Evolutionary conservation across 345 rosid species (phyloP), one percentile per base, ranked within the genome.

Genomic region (Salix purpurea): DNA sequence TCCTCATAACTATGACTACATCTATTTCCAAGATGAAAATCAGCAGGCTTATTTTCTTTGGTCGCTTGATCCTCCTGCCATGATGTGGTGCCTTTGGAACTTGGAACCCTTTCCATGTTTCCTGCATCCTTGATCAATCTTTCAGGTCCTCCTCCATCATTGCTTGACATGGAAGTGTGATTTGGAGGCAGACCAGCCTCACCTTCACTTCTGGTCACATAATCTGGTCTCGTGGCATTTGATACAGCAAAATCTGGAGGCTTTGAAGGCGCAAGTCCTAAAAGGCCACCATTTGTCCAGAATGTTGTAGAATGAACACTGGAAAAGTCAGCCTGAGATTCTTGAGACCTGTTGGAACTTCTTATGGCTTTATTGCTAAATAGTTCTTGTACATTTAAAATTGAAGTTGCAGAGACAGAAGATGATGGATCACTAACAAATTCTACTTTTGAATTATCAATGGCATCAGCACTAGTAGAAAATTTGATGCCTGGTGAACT

Each of bases 271-370:
- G 88, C 82, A 75, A 93, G 98, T 73, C 99, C 99, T 68, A 96
- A 85, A 67, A 96, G 88, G 64, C 96, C 88, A 36, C 99, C 98
- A 74, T 96, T 96, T 77, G 97, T 96, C 99, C 99, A 96, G 80
- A 93, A 81, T 46, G 83, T 82, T 58, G 91, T 88, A 44, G 97
- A 67, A 74, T 78, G 85, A 76, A 76, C 79, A 58, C 73, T 69
- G 42, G 85, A 73, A 79, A 70, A 74, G 78, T 84, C 85, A 65
- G 83, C 32, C 26, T 75, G 84, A 72, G 91, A 72, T 76, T 84
- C 88, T 67, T 68, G 87, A 80, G 83, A 75, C 32, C 79, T 81
- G 62, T 42, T 23, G 58, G 79, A 72, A 74, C 65, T 62, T 44
- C 44, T 74, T 60, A 76, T 74, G 69, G 71, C 74, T 46, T 64